A percentile compares a stretch with the other conserved stretches of the same genome.
Conservation (phyloP, 352 stramenopile genomes). For the Blastocystis sp. region DNA sequence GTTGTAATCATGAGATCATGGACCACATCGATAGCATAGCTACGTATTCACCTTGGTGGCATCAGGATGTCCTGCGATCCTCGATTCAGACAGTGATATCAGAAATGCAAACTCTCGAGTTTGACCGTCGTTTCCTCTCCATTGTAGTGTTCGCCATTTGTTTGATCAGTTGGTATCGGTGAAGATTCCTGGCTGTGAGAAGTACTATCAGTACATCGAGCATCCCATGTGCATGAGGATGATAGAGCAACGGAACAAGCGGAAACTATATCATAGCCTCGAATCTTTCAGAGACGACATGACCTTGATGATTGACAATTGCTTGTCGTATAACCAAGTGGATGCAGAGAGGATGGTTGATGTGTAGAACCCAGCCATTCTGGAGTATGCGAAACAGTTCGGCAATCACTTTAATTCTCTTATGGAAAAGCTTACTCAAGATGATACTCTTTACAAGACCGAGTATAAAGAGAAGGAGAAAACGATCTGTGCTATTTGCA, state of each 20-base stretch:
- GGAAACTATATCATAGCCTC: conserved; percentile 75
- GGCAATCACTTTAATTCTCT: not conserved
- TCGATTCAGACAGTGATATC: not conserved
- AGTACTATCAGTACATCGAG: conserved; percentile 11
- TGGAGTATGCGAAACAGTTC: conserved; percentile 71
- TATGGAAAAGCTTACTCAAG: not conserved
- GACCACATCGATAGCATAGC: not conserved
- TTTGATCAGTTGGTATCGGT: not conserved
- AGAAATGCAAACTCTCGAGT: not conserved
- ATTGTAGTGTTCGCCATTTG: not conserved
- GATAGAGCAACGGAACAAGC: conserved; percentile 79
- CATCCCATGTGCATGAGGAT: conserved; percentile 78
- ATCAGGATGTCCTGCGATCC: not conserved
- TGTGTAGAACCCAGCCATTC: conserved; percentile 74
- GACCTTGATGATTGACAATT: conserved; percentile 75
- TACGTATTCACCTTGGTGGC: conserved; percentile 34
- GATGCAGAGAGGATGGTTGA: not conserved
- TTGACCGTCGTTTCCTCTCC: not conserved
- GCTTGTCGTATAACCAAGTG: conserved; percentile 76
- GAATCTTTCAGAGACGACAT: conserved; percentile 76
- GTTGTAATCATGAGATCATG: not conserved
- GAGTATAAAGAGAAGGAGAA: conserved; percentile 72
- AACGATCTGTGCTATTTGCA: conserved; percentile 71
- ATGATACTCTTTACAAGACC: conserved; percentile 66
- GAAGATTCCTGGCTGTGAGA: not conserved